phyloP scores from a whole-genome alignment of 2,329 filamentous ascomycete genomes.

The Penicillium freii region DNA sequence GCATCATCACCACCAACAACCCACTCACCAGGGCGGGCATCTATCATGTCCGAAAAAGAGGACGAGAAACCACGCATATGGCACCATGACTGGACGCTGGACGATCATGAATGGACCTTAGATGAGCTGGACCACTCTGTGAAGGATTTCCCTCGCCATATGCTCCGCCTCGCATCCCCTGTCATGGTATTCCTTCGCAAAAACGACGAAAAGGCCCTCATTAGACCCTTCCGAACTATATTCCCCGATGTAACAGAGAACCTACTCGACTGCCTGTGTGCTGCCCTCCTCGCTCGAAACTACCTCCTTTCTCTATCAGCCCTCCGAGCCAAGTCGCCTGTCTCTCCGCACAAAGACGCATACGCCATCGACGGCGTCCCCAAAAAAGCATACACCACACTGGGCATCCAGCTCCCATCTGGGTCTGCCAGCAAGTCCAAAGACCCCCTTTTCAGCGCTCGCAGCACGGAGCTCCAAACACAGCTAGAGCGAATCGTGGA shows the following conservation, averaged over 20 bases:
- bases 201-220: conserved; percentile 36
- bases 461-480: conserved; percentile 31
- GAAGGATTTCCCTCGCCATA: conserved; percentile 36
- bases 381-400: conserved; percentile 33
- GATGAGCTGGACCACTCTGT: conserved; percentile 40
- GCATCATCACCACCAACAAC: conserved; percentile 16
- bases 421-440: conserved; percentile 28
- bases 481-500: conserved; percentile 38
- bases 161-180: conserved; percentile 39
- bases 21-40: conserved; percentile 18
- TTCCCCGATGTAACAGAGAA: conserved; percentile 36
- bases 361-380: conserved; percentile 33
- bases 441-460: conserved; percentile 31
- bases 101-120: conserved; percentile 43
- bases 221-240: conserved; percentile 37
- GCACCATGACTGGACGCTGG: conserved; percentile 41
- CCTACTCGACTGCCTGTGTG: conserved; percentile 38
- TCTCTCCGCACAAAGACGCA: conserved; percentile 17
- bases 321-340: conserved; percentile 22
- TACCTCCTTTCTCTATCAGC: conserved; percentile 36
- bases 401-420: conserved; percentile 33
- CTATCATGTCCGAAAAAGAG: conserved; percentile 29
- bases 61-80: conserved; percentile 31
- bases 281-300: conserved; percentile 39
- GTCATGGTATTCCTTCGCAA: conserved; percentile 41